Evolutionary conservation across 2,329 filamentous ascomycete genomes (phyloP).

Genomic region (Ophiocordyceps camponoti-leonardi): DNA sequence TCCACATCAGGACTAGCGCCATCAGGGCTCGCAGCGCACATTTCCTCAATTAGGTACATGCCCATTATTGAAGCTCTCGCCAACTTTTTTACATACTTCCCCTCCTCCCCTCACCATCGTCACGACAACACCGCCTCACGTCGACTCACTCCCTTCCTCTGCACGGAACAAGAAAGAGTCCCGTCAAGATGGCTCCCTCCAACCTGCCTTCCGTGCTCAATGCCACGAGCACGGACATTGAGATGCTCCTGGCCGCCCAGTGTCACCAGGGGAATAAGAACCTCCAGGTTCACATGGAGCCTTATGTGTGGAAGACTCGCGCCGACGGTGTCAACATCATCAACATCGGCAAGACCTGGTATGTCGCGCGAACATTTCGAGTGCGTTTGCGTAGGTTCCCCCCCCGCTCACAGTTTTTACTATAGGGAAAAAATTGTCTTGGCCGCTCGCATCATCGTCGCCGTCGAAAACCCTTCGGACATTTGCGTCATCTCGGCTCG

Average conservation of each 20-base stretch:
- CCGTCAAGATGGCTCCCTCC: conserved; percentile 77
- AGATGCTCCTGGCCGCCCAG: conserved; percentile 97
- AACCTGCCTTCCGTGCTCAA: conserved; percentile 94
- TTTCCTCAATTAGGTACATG: conserved; percentile 14
- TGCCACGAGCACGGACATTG: conserved; percentile 94
- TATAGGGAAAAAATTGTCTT: conserved; percentile 98
- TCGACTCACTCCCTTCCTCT: conserved; percentile 11
- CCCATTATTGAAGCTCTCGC: conserved; percentile 11
- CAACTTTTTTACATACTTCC: conserved; percentile 32
- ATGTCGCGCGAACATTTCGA: too few relatives aligned
- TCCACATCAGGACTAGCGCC: conserved; percentile 8
- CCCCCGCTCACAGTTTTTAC: conserved; percentile 2
- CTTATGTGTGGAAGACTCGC: conserved; percentile 99
- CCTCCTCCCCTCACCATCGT: conserved; percentile 7
- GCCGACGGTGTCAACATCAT: conserved; percentile 96
- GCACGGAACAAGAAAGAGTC: conserved; percentile 19
- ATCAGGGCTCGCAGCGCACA: conserved; percentile 23
- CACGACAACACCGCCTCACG: not conserved
- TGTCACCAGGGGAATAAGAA: conserved; percentile 97
- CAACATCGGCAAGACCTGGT: conserved; percentile 99
- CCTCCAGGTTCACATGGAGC: conserved; percentile 98
- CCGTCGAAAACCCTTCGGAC: conserved; percentile 98
- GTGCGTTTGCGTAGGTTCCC: too few relatives aligned
- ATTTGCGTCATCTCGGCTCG: conserved; percentile 98
- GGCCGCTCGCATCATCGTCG: conserved; percentile 94